Conservation (phyloP, 2,329 filamentous ascomycete genomes). For the Diaporthe citri region DNA sequence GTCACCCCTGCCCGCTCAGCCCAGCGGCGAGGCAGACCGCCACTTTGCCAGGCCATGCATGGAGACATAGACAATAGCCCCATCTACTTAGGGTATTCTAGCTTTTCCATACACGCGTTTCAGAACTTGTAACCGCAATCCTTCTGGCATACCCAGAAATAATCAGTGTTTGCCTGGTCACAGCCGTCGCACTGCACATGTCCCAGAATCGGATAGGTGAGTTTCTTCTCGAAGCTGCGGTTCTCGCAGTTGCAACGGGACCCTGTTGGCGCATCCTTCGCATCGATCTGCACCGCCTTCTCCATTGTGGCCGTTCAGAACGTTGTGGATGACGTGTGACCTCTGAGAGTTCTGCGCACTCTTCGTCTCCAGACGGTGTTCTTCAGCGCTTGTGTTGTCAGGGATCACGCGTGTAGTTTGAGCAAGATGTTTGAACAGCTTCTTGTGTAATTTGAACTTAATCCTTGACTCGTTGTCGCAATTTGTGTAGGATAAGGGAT, state of each 20-base stretch:
- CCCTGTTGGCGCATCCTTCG: neutral
- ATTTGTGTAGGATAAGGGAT: neutral
- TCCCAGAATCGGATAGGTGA: neutral
- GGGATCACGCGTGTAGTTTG: neutral
- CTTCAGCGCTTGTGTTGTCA: neutral
- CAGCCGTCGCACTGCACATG: neutral
- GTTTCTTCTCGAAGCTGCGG: neutral
- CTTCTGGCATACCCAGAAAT: neutral
- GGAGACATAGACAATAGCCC: neutral
- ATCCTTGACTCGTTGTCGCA: neutral
- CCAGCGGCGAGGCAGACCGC: neutral
- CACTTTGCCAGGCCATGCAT: neutral
- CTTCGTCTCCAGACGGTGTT: neutral
- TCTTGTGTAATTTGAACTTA: neutral
- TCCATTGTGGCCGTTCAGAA: neutral
- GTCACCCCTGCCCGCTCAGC: neutral
- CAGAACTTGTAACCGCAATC: neutral
- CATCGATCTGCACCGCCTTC: neutral
- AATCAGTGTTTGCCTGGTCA: neutral
- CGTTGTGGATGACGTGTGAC: neutral
- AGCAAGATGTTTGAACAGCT: no score
- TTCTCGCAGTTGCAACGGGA: neutral
- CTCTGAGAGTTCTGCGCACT: no score
- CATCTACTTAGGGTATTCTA: neutral
- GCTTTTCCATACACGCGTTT: neutral